A percentile compares a stretch with the other conserved stretches of the same genome.
Evolutionary conservation across 306 rosid species (phyloP).

Genomic region (Mucuna pruriens): DNA sequence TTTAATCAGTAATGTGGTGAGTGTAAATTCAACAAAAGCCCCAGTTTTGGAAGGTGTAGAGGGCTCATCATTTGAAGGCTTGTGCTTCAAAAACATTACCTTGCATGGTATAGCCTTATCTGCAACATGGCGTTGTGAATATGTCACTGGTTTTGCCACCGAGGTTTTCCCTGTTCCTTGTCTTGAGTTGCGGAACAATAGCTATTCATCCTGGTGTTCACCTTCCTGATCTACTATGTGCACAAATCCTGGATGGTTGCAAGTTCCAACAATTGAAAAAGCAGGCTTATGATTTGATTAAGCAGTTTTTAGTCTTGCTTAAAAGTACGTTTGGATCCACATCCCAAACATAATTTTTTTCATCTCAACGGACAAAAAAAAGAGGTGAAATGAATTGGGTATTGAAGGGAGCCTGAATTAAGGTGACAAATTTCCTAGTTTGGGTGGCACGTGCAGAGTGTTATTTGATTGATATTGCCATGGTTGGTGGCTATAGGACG

Average conservation of each 20-base stretch:
- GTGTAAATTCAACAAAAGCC: constrained; percentile 79
- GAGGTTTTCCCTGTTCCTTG: constrained; percentile 82
- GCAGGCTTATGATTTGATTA: not conserved
- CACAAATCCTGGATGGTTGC: not conserved
- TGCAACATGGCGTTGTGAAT: constrained; percentile 74
- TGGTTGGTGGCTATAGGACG: constrained; percentile 1
- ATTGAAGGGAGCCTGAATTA: constrained; percentile 27
- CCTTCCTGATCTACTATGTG: constrained; percentile 28
- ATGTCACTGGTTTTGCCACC: constrained; percentile 67
- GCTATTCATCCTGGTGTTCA: constrained; percentile 57
- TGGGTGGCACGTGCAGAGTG: constrained; percentile 16
- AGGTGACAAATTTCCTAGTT: not conserved
- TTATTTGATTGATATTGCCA: constrained; percentile 27
- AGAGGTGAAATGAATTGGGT: constrained; percentile 30
- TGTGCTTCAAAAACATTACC: constrained; percentile 77
- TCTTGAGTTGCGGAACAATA: constrained; percentile 57
- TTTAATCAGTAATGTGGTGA: constrained; percentile 61
- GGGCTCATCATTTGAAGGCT: constrained; percentile 67
- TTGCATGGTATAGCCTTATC: constrained; percentile 61
- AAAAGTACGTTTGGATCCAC: too few relatives aligned
- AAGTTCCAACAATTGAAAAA: constrained; percentile 4
- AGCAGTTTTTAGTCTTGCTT: constrained; percentile 28
- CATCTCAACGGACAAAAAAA: too few relatives aligned
- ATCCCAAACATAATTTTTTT: too few relatives aligned
- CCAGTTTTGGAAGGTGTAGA: constrained; percentile 73